A percentile compares a stretch with the other conserved stretches of the same genome.
phyloP scores from a whole-genome alignment of 2,329 filamentous ascomycete species.

The Dendryphion nanum region DNA sequence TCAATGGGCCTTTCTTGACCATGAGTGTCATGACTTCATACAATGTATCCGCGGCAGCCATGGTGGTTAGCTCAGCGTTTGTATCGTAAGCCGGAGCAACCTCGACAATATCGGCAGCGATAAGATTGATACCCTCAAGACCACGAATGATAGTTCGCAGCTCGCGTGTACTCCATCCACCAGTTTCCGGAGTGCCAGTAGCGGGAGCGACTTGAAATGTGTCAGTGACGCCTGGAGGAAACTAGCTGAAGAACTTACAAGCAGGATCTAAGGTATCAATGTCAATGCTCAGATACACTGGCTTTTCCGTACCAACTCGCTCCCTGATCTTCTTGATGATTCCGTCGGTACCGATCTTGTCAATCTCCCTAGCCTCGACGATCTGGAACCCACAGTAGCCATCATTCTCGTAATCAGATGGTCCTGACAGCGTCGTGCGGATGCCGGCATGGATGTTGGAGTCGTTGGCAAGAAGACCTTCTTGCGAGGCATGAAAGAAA shows the following conservation, averaged over 20 bases:
- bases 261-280: slow-evolving; percentile 87
- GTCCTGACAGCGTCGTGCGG: slow-evolving; percentile 75
- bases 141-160: slow-evolving; percentile 69
- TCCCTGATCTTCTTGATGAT: slow-evolving; percentile 78
- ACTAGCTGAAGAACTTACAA: slow-evolving; percentile 49
- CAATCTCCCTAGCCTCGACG: slow-evolving; percentile 71
- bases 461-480: slow-evolving; percentile 77
- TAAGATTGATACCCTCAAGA: slow-evolving; percentile 66
- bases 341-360: slow-evolving; percentile 66
- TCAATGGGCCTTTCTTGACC: slow-evolving; percentile 74
- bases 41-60: slow-evolving; percentile 68
- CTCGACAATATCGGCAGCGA: slow-evolving; percentile 71
- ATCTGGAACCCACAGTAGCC: slow-evolving; percentile 83
- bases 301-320: slow-evolving; percentile 69
- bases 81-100: slow-evolving; percentile 72
- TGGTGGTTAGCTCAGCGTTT: slow-evolving; percentile 71
- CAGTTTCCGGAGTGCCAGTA: slow-evolving; percentile 73
- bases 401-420: slow-evolving; percentile 81
- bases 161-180: slow-evolving; percentile 73
- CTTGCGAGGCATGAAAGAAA: slow-evolving; percentile 78
- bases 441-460: slow-evolving; percentile 87
- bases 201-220: slow-evolving; percentile 61
- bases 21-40: slow-evolving; percentile 81
- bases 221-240: not conserved
- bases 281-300: slow-evolving; percentile 80